Evolutionary conservation across 139 green algal genomes (phyloP).

Genomic region (Picocystis salinarum): DNA sequence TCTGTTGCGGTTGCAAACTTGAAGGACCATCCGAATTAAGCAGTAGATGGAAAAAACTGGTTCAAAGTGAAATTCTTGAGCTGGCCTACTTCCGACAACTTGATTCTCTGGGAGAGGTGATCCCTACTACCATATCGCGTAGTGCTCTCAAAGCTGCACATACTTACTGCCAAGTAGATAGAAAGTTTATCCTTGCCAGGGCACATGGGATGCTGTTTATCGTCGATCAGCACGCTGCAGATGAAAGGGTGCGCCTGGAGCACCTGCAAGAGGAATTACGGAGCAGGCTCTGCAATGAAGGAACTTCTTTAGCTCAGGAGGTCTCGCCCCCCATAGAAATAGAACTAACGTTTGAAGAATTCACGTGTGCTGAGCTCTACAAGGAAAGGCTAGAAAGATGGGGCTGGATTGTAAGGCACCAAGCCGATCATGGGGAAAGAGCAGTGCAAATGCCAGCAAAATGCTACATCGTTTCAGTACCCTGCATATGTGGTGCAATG

Average conservation of each 20-base stretch:
- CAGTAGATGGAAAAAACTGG: too few relatives aligned
- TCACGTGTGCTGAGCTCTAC: background rate
- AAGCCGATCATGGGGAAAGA: too few relatives aligned
- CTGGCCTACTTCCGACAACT: too few relatives aligned
- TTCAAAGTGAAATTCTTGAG: too few relatives aligned
- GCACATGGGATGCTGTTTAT: constrained; percentile 24
- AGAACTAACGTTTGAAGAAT: background rate
- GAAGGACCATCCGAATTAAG: too few relatives aligned
- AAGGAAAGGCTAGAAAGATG: background rate
- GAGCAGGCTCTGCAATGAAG: background rate
- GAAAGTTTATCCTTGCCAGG: constrained; percentile 35
- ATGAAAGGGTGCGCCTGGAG: constrained; percentile 46
- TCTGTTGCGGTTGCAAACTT: too few relatives aligned
- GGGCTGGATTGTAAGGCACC: background rate
- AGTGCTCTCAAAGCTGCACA: too few relatives aligned
- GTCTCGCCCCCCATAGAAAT: background rate
- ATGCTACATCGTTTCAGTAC: too few relatives aligned
- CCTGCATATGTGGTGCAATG: background rate
- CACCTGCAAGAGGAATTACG: constrained; percentile 7
- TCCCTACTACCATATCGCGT: too few relatives aligned
- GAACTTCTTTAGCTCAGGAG: background rate
- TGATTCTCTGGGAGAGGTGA: too few relatives aligned
- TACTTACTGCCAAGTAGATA: too few relatives aligned
- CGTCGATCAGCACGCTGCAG: constrained; percentile 63
- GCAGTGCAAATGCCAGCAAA: too few relatives aligned